Percentiles rank a stretch among this genome's conserved stretches.
phyloP scores from a whole-genome alignment of 176 grass and related monocot species.

The barley (Hordeum vulgare) region DNA sequence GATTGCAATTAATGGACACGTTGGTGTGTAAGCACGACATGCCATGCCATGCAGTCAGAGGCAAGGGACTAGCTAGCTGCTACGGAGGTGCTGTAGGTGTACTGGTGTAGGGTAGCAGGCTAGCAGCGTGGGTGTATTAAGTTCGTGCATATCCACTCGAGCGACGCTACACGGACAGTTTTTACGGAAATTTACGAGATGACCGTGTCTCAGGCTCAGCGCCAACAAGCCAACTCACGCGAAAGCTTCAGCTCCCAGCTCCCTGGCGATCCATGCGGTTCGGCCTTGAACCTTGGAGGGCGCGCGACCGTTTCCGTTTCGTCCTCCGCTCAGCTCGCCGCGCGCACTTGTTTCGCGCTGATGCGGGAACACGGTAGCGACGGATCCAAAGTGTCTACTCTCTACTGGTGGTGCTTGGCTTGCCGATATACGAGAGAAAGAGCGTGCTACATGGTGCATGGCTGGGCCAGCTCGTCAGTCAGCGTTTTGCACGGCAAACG shows the following conservation, averaged over 20 bases:
- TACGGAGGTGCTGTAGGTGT: not conserved
- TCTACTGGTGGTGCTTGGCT: not conserved
- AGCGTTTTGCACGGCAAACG: not conserved
- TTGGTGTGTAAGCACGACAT: not conserved
- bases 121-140: not conserved
- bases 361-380: not conserved
- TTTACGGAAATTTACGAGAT: no score
- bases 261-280: not conserved
- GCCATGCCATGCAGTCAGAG: not conserved
- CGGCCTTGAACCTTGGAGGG: not conserved
- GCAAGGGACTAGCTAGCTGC: not conserved
- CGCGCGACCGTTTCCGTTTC: not conserved
- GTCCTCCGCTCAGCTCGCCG: not conserved
- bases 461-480: not conserved
- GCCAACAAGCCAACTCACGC: not conserved
- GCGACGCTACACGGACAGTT: no score
- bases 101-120: not conserved
- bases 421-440: not conserved
- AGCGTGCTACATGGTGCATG: not conserved
- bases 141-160: not conserved
- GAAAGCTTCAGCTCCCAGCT: no score
- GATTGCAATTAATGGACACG: slow-evolving; percentile 7
- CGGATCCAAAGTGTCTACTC: no score
- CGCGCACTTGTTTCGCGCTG: not conserved
- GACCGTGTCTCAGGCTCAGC: not conserved